Base-by-base conservation (phyloP, 176 grass and related monocot species). In the Zoysia japonica region DNA sequence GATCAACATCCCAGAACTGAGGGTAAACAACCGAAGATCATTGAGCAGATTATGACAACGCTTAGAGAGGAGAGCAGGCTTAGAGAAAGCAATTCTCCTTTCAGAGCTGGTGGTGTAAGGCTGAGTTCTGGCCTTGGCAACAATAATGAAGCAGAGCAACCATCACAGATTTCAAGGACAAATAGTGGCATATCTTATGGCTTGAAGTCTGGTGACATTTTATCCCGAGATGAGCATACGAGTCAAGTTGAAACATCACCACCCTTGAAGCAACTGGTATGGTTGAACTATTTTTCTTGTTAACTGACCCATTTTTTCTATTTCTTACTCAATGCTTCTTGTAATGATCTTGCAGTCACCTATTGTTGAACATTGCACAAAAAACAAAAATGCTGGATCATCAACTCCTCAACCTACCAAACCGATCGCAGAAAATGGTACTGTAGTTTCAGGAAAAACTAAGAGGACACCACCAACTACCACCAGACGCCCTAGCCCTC, bases 1-100 rank as follows among this genome's bases (percentile, higher is more conserved):
- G 68, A 85, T 82, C 84, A 87, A 11, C 89, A 85, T 79, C 76
- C 83, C 68, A 90, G 84, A 80, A 65, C 67, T 61, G 89, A 90
- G 80, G 79, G 19, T 79, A 94, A 92, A 59, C 85, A 94, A 66
- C 90, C 95, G 36, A 98, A 92, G 87, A 90, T 85, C 76, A 81
- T 89, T 67, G 91, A 94, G 80, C 87, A 88, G 76, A 98, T 94
- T 83, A 80, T 93, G 78, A 88, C 77, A 73, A 86, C 86, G 47
- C 87, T 95, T 64, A 93, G 83, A 91, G 92, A 93, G 74, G 91
- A 90, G 60, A 81, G 72, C 42, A 92, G 77, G 78, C 68, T 83
- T 66, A 93, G 92, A 89, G 81, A 92, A 87, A 87, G 40, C 72
- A 88, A 80, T 71, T 89, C 92, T 72, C 92, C 90, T 69, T 66